A percentile compares a stretch with the other conserved stretches of the same genome.
phyloP scores from a whole-genome alignment of 2,329 filamentous ascomycete species.

The Chaetomium sp. region DNA sequence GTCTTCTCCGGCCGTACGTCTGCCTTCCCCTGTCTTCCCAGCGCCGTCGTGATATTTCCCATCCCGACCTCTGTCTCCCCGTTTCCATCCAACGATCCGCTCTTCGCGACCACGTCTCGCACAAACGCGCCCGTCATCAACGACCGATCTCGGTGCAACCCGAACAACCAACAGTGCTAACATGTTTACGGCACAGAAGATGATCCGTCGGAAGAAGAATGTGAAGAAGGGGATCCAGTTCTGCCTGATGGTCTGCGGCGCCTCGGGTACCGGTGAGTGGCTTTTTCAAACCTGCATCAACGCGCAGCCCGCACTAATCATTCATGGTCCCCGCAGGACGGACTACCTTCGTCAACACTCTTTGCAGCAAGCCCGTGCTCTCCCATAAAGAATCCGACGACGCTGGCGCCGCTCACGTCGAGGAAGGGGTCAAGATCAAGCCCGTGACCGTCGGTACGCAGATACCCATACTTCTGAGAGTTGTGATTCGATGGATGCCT shows the following conservation, averaged over 20 bases:
- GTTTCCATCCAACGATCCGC: conserved; percentile 9
- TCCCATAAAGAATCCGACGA: conserved; percentile 92
- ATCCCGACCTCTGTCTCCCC: conserved; percentile 10
- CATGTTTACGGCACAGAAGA: conserved; percentile 62
- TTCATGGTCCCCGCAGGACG: conserved; percentile 62
- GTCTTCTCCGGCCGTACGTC: conserved; percentile 43
- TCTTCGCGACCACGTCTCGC: conserved; percentile 7
- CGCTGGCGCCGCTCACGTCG: conserved; percentile 80
- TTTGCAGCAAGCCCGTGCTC: conserved; percentile 93
- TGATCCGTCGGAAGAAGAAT: conserved; percentile 99
- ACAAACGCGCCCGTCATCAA: conserved; percentile 21
- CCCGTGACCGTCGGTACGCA: conserved; percentile 90
- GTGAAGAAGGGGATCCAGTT: conserved; percentile 99
- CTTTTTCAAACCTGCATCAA: background rate
- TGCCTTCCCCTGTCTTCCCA: conserved; percentile 28
- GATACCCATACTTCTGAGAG: background rate
- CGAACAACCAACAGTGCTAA: conserved; percentile 32
- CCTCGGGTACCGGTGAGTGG: conserved; percentile 88
- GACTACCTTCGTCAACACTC: conserved; percentile 99
- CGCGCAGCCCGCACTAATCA: conserved; percentile 14
- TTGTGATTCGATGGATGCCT: conserved; percentile 4
- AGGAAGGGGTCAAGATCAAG: conserved; percentile 98
- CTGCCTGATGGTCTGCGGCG: conserved; percentile 99
- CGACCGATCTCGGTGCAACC: conserved; percentile 6
- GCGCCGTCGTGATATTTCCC: conserved; percentile 21